Percentiles rank a stretch among this genome's conserved stretches.
Evolutionary conservation across 169 alveolate species (phyloP).

Genomic region (Theileria sp.): DNA sequence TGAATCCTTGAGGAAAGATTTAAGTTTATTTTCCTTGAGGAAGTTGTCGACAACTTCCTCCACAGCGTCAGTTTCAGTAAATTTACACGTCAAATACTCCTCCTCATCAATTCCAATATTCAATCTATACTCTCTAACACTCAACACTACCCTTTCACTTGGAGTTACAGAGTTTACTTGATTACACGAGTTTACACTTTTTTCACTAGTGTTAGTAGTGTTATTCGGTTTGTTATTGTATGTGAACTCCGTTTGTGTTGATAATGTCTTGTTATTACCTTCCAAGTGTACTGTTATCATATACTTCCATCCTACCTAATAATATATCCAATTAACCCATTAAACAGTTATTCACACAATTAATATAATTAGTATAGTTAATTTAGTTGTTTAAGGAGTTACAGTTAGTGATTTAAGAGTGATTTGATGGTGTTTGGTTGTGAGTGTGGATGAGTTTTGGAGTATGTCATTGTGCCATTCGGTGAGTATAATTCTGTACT

Average conservation of each 20-base stretch:
- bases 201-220: too few relatives aligned
- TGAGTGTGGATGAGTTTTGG: conserved; percentile 55
- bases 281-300: conserved; percentile 48
- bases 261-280: conserved; percentile 28
- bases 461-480: conserved; percentile 38
- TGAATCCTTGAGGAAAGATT: conserved; percentile 37
- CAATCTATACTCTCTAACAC: conserved; percentile 15
- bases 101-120: conserved; percentile 48
- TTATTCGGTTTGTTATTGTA: conserved; percentile 1
- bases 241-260: conserved; percentile 26
- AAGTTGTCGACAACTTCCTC: conserved; percentile 16
- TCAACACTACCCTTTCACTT: neutral
- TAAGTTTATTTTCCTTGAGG: conserved; percentile 21
- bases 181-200: too few relatives aligned
- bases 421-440: conserved; percentile 20
- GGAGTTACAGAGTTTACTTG: too few relatives aligned
- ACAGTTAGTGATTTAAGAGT: conserved; percentile 41
- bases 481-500: conserved; percentile 41
- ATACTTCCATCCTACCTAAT: conserved; percentile 30
- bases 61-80: conserved; percentile 12
- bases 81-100: conserved; percentile 38
- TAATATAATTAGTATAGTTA: neutral
- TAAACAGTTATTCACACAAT: too few relatives aligned
- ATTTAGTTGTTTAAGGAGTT: neutral
- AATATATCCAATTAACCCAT: too few relatives aligned